Evolutionary conservation across 306 rosid species (phyloP), one percentile per base, ranked within the genome.

Genomic region (Trifolium fragiferum): DNA sequence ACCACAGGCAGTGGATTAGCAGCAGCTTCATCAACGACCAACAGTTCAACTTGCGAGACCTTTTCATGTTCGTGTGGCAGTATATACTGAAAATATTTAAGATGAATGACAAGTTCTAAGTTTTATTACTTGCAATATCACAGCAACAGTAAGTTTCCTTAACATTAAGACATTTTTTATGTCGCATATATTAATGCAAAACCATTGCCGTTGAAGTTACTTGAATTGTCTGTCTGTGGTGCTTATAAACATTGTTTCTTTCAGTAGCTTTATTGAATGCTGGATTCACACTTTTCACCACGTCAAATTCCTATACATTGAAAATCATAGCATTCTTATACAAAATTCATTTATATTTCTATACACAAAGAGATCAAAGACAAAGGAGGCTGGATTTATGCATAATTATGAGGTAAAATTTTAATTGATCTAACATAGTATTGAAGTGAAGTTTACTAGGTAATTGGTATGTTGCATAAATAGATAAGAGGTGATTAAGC

Each of bases 11-110:
- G 83, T 68, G 96, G 96, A 83, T 90, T 90, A 66, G 97, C 97
- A 57, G 96, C 97, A 75, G 98, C 98, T 84, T 93, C 96, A 85
- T 93, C 98, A 74, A 93, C 62, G 72, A 93, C 88, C 87, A 93
- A 84, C 46, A 93, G 75, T 67, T 93, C 97, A 84, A 89, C 98
- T 88, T 87, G 96, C 10, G 98, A 90, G 66, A 93, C 97, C 85
- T 90, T 93, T 82, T 84, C 97, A 77, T 87, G 90, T 76, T 93
- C 97, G 30, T 90, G 88, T 8, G 97, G 97, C 54, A 88, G 88
- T 70, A 93, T 89, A 75, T 90, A 93, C 98, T 93, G 86, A 84
- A 83, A 75, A 66, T 32, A 80, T 55, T 76, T 71, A 55, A 67
- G 66, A 72, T 69, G 66, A 44, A 43, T 8, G 74, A 49, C 23